A percentile compares a stretch with the other conserved stretches of the same genome.
phyloP scores from a whole-genome alignment of 139 green algal genomes.

The Pseudopediastrum boryanum region DNA sequence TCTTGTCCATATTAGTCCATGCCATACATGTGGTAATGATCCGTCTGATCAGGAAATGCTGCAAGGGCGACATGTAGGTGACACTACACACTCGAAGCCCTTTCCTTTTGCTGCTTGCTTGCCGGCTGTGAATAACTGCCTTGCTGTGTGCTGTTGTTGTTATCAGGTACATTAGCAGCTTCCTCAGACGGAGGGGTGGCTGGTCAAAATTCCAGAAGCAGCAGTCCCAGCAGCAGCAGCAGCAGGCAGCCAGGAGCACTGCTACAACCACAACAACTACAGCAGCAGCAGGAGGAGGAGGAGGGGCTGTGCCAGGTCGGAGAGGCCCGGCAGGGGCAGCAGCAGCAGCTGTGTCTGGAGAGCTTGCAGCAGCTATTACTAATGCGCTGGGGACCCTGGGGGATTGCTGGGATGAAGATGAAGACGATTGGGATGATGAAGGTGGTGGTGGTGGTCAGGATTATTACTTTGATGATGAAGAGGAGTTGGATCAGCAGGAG shows the following conservation, averaged over 20 bases:
- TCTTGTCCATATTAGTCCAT: no score
- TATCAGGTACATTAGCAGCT: constrained; percentile 50
- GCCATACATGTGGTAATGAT: no score
- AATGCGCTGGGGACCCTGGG: not conserved
- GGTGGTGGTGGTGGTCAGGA: constrained; percentile 3
- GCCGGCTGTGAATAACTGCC: not conserved
- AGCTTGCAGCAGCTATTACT: not conserved
- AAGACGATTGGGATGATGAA: not conserved
- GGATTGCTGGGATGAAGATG: not conserved
- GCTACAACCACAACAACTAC: not conserved
- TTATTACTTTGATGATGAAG: constrained; percentile 45
- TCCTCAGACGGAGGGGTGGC: constrained; percentile 43
- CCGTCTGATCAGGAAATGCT: no score
- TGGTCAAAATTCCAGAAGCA: constrained; percentile 49
- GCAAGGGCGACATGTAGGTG: no score
- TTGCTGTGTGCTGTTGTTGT: not conserved
- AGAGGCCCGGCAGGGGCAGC: not conserved
- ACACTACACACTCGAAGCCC: no score
- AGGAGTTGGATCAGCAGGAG: constrained; percentile 21
- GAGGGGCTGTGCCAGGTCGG: not conserved
- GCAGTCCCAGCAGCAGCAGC: constrained; percentile 38
- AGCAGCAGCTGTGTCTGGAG: not conserved
- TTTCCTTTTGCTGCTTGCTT: no score
- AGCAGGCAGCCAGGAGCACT: not conserved
- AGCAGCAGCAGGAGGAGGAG: constrained; percentile 34